Evolutionary conservation across 495 filamentous ascomycete species (phyloP), one percentile per base, ranked within the genome.

Genomic region (Penicillium desertorum): DNA sequence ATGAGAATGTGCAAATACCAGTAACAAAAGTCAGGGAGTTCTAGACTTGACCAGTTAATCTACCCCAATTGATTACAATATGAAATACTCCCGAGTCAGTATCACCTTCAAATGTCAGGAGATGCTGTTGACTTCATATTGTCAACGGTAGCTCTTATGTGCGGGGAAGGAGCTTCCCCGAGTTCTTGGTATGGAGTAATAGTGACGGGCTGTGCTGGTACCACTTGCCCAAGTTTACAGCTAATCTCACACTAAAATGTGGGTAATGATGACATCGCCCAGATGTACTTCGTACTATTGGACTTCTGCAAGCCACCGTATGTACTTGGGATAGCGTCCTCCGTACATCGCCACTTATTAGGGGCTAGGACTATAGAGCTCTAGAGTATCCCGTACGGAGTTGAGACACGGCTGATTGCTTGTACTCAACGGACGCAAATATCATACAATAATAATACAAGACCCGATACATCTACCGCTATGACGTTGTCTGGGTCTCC

Each of bases 241-340:
- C 43, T 32, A 19, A 37, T 39, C 22, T 19, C 3, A 2, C 23
- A 29, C 20, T 27, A 27, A 45, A 55, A 16, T 37, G 51, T 52
- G 56, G 60, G 47, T 60, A 50, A 62, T 60, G 57, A 60, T 60
- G 61, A 62, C 61, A 53, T 60, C 22, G 61, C 30, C 17, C 19
- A 9, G 22, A 14, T 29, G 59, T 62, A 62, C 30, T 47, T 1
- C 22, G 4, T 55, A 55, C 49, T 6, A 12, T 39, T 19, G 17
- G n/a, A 42, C 37, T 27, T 36, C 17, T 9, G 17, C 41, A 43
- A 11, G 16, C n/a, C 17, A 32, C 46, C 12, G 46, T 36, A 14
- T 10, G 4, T 34, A 11, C 29, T 30, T 30, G 29, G 10, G 11
- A 12, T 34, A 34, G n/a, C 41, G n/a, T 39, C 3, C 36, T 39